Percentiles rank a stretch among this genome's conserved stretches.
Conservation (phyloP, 192 early-diverging fungal species). For the Blastocladiella britannica region DNA sequence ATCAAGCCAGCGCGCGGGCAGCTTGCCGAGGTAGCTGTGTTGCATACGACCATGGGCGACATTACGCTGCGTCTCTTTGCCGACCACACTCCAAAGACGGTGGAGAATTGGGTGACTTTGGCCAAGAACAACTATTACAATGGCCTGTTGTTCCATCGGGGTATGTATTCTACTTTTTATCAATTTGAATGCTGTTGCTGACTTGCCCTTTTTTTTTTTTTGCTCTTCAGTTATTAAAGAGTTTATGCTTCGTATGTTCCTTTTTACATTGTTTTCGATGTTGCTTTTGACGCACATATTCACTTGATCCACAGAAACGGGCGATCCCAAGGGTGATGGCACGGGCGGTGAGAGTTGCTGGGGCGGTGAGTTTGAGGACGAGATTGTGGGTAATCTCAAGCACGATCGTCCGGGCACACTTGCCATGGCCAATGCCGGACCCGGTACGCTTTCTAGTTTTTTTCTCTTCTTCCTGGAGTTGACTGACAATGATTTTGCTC, state of each 20-base stretch:
- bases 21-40: conserved; percentile 46
- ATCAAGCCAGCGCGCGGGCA: conserved; percentile 33
- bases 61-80: conserved; percentile 76
- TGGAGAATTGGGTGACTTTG: conserved; percentile 83
- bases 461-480: conserved; percentile 8
- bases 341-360: conserved; percentile 87
- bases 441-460: conserved; percentile 1
- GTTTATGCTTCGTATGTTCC: conserved; percentile 75
- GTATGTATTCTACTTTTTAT: conserved; percentile 88
- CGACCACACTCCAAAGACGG: conserved; percentile 75
- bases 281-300: conserved; percentile 3
- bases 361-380: conserved; percentile 84
- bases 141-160: conserved; percentile 84
- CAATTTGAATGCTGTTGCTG: too few species aligned
- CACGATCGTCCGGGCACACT: conserved; percentile 82
- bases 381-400: conserved; percentile 53
- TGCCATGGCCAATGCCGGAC: conserved; percentile 86
- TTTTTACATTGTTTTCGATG: conserved; percentile 6
- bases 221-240: too few species aligned
- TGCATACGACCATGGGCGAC: conserved; percentile 82
- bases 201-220: too few species aligned
- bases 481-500: neutral
- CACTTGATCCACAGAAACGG: conserved; percentile 4
- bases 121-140: conserved; percentile 76
- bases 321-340: conserved; percentile 55